Evolutionary conservation across 2,329 filamentous ascomycete genomes (phyloP), one percentile per base, ranked within the genome.

Genomic region (Colletotrichum viniferum): DNA sequence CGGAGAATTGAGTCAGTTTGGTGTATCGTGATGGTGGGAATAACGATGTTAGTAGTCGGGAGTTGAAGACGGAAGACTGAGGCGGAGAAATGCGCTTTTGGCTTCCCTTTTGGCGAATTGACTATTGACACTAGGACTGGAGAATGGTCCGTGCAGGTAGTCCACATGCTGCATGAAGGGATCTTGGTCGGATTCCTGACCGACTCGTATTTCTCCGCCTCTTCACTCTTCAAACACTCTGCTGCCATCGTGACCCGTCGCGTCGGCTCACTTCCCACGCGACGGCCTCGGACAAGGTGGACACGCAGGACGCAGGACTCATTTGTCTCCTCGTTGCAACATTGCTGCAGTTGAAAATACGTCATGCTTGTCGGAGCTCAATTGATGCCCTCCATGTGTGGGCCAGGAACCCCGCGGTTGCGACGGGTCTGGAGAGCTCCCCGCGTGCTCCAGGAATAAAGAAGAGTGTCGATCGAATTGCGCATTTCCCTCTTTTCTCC

Each of bases 1-100:
- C 72, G 72, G 68, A 74, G 72, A 74, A 74, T 62, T 62, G 72
- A 71, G 72, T 74, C 72, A 74, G 72, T 74, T 48, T 55, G 14
- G 28, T 14, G 28, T n/a, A 43, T 65, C 34, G 71, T 64, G 36
- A 34, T 61, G 52, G 36, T 38, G 61, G 34, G 52, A 62, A 28
- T 3, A 21, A 24, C 16, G 66, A 5, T 34, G 71, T 24, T 36
- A 5, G 10, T 2, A 26, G 61, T 26, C 21, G 32, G 32, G 32
- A 36, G 60, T 14, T 30, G 18, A 16, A 26, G 43, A 48, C 9
- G 24, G 7, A 34, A 64, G 24, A 24, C 66, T n/a, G 66, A 70
- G 71, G 72, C 72, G 72, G 68, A 71, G 68, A 71, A 71, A 32
- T 69, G 56, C 10, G 7, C 8, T 28, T 52, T 70, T 48, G 71